A percentile compares a stretch with the other conserved stretches of the same genome.
phyloP scores from a whole-genome alignment of 108 stramenopile species.

The Pelagomonas calceolata region DNA sequence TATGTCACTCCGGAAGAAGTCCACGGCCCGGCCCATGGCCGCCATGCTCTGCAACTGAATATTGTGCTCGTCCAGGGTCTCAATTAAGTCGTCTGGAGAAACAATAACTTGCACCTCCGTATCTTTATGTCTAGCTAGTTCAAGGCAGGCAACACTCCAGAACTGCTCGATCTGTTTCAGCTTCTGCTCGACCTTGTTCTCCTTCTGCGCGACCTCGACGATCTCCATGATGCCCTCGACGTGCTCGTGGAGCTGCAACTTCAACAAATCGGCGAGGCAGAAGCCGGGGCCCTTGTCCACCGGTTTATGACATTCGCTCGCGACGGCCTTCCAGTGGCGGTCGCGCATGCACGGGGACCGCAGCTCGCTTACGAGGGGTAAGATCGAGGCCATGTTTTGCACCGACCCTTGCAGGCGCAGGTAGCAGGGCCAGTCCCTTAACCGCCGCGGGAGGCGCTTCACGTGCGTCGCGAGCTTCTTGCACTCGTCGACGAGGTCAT shows the following conservation, averaged over 20 bases:
- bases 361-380: conserved; percentile 30
- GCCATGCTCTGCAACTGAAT: conserved; percentile 28
- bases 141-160: conserved; percentile 16
- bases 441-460: conserved; percentile 6
- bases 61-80: conserved; percentile 37
- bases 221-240: conserved; percentile 27
- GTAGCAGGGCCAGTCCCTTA: conserved; percentile 25
- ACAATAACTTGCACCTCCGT: conserved; percentile 24
- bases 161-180: conserved; percentile 23
- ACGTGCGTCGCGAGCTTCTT: conserved; percentile 17
- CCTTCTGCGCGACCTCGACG: conserved; percentile 31
- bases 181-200: conserved; percentile 30
- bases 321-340: conserved; percentile 34
- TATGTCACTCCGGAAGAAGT: conserved; percentile 29
- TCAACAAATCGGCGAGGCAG: conserved; percentile 19
- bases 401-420: conserved; percentile 6
- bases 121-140: conserved; percentile 17
- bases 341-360: conserved; percentile 34
- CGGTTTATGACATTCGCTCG: conserved; percentile 7
- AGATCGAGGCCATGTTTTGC: conserved; percentile 19
- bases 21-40: conserved; percentile 27
- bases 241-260: conserved; percentile 21
- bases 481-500: conserved; percentile 24
- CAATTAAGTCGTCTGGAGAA: conserved; percentile 25
- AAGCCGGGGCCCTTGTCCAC: conserved; percentile 22